phyloP scores from a whole-genome alignment of 2,329 filamentous ascomycete genomes.

The Torrubiella hemipterigena region DNA sequence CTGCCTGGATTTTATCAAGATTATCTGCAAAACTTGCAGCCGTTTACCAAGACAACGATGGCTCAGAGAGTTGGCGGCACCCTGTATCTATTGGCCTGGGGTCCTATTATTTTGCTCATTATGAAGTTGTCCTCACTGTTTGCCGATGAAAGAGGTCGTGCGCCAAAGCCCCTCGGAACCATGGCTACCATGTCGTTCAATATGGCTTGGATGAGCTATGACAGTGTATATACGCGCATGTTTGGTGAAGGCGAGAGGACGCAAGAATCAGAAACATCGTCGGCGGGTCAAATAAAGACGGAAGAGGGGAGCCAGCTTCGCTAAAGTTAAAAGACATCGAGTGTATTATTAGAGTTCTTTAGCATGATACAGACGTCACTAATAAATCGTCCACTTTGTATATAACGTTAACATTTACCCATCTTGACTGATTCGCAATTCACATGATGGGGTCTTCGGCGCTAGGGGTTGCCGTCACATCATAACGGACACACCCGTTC shows the following conservation, averaged over 20 bases:
- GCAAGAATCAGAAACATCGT: conserved; percentile 4
- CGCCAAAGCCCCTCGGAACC: conserved; percentile 54
- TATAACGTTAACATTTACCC: too few relatives aligned
- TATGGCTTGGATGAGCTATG: conserved; percentile 32
- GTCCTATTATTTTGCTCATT: conserved; percentile 41
- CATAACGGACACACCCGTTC: too few relatives aligned
- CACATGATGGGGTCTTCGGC: too few relatives aligned
- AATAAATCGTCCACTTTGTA: too few relatives aligned
- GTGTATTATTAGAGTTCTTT: too few relatives aligned
- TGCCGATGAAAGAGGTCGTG: conserved; percentile 52
- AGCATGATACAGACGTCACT: too few relatives aligned
- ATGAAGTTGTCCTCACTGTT: conserved; percentile 33
- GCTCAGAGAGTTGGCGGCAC: conserved; percentile 55
- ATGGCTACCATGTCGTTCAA: conserved; percentile 40
- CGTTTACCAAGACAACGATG: conserved; percentile 57
- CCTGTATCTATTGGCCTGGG: conserved; percentile 48
- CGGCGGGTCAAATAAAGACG: neutral
- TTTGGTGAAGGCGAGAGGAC: conserved; percentile 47
- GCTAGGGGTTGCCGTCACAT: too few relatives aligned
- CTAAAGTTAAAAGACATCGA: too few relatives aligned
- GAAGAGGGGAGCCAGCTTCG: neutral
- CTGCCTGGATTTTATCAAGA: conserved; percentile 66
- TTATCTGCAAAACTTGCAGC: conserved; percentile 56
- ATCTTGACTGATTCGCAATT: too few relatives aligned
- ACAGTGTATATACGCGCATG: conserved; percentile 35